Evolutionary conservation across 2,329 filamentous ascomycete genomes (phyloP).

Genomic region (Penicillium concentricum): DNA sequence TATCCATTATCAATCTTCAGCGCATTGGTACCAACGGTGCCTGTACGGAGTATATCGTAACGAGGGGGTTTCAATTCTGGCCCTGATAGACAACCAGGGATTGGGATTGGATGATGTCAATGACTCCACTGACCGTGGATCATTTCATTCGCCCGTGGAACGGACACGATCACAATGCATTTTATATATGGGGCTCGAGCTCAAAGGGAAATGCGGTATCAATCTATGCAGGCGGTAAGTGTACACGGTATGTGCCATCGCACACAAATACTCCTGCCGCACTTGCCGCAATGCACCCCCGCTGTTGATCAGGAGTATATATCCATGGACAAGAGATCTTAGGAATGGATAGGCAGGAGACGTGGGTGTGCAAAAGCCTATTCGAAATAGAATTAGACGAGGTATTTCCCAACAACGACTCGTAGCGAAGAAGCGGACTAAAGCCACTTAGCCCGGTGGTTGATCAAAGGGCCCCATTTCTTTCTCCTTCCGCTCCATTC

Average conservation of each 20-base stretch:
- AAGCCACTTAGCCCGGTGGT: constrained; percentile 5
- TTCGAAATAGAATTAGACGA: background rate
- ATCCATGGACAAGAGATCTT: background rate
- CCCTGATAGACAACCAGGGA: background rate
- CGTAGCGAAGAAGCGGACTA: background rate
- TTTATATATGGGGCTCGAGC: constrained; percentile 1
- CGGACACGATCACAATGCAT: constrained; percentile 1
- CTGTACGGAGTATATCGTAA: background rate
- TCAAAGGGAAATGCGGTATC: background rate
- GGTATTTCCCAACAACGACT: constrained; percentile 1
- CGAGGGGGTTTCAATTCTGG: background rate
- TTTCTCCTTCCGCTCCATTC: constrained; percentile 28
- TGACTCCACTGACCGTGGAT: background rate
- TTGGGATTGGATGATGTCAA: background rate
- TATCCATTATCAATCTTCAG: constrained; percentile 19
- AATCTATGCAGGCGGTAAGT: background rate
- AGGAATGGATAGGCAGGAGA: background rate
- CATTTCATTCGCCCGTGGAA: background rate
- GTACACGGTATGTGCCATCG: background rate
- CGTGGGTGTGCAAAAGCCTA: background rate
- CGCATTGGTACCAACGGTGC: constrained; percentile 5
- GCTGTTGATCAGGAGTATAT: background rate
- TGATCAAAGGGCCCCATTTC: constrained; percentile 17
- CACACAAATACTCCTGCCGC: constrained; percentile 14
- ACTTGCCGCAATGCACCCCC: constrained; percentile 16